phyloP scores from a whole-genome alignment of 208 protist species.

The Crithidia brevicula region DNA sequence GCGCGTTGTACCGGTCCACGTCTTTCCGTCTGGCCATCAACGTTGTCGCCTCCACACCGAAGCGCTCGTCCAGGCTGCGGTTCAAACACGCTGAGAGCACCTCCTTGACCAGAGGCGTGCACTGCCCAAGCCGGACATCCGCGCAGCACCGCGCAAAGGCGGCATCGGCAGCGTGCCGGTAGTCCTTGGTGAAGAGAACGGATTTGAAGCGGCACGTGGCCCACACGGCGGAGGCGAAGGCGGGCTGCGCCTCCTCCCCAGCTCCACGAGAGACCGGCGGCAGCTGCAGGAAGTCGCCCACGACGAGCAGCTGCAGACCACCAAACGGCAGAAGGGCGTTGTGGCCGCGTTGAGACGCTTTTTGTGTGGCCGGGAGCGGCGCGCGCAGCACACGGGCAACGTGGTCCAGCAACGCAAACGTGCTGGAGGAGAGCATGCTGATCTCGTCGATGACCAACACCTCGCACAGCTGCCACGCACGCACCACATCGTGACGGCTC shows the following conservation, averaged over 20 bases:
- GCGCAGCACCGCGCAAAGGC: conserved; percentile 50
- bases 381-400: conserved; percentile 67
- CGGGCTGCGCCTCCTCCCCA: conserved; percentile 51
- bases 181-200: conserved; percentile 47
- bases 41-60: conserved; percentile 56
- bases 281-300: conserved; percentile 91
- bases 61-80: conserved; percentile 28
- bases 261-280: conserved; percentile 53
- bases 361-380: background rate
- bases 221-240: conserved; percentile 64
- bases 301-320: conserved; percentile 89
- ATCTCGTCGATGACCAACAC: conserved; percentile 90
- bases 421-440: conserved; percentile 73
- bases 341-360: background rate
- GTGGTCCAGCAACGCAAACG: conserved; percentile 76
- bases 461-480: conserved; percentile 54
- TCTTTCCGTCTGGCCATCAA: conserved; percentile 55
- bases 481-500: conserved; percentile 33
- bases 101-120: conserved; percentile 52
- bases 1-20: conserved; percentile 57
- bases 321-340: conserved; percentile 63
- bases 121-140: conserved; percentile 61
- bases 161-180: conserved; percentile 46
- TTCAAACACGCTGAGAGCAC: conserved; percentile 46
- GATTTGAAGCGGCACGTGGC: conserved; percentile 31